A percentile compares a stretch with the other conserved stretches of the same genome.
These are phyloP conservation scores for Hortiboletus flavorubellus DNA, from an alignment of 768 basidiomycete species.

Conservation along the genomic window DNA sequence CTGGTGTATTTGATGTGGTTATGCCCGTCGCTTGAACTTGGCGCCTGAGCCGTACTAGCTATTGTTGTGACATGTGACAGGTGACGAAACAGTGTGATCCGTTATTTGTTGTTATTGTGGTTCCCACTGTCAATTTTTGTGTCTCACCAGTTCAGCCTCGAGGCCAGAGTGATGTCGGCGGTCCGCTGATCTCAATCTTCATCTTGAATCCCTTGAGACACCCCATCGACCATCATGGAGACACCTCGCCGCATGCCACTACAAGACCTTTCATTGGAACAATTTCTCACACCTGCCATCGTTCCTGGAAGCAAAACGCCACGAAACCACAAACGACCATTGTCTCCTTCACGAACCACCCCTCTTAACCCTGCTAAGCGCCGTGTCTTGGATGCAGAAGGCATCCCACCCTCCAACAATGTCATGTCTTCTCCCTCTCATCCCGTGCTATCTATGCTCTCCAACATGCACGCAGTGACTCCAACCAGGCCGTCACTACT, in stretches of 20 bases:
- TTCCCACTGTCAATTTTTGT: constrained; percentile 13
- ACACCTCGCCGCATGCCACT: constrained; percentile 46
- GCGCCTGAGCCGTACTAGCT: not conserved
- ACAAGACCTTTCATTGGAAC: constrained; percentile 56
- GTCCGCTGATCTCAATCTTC: constrained; percentile 24
- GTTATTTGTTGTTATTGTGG: constrained; percentile 27
- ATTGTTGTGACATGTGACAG: constrained; percentile 12
- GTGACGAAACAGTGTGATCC: constrained; percentile 6
- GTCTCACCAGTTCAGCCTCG: constrained; percentile 14
- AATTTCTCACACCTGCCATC: constrained; percentile 41
- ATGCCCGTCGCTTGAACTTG: constrained; percentile 38
- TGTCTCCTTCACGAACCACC: constrained; percentile 50
- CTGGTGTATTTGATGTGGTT: constrained; percentile 89
- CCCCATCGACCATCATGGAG: constrained; percentile 19
- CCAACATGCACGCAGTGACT: constrained; percentile 22
- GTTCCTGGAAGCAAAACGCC: constrained; percentile 18
- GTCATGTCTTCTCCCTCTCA: constrained; percentile 17
- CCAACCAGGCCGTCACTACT: constrained; percentile 34
- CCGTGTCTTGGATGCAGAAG: constrained; percentile 58
- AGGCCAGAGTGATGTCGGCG: constrained; percentile 25
- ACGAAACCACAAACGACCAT: constrained; percentile 54
- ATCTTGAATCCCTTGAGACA: not conserved
- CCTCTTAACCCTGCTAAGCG: constrained; percentile 66
- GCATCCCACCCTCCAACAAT: constrained; percentile 36
- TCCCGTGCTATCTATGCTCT: constrained; percentile 30